Conservation (phyloP, 2,329 filamentous ascomycete genomes). For the Didymella pinodella region DNA sequence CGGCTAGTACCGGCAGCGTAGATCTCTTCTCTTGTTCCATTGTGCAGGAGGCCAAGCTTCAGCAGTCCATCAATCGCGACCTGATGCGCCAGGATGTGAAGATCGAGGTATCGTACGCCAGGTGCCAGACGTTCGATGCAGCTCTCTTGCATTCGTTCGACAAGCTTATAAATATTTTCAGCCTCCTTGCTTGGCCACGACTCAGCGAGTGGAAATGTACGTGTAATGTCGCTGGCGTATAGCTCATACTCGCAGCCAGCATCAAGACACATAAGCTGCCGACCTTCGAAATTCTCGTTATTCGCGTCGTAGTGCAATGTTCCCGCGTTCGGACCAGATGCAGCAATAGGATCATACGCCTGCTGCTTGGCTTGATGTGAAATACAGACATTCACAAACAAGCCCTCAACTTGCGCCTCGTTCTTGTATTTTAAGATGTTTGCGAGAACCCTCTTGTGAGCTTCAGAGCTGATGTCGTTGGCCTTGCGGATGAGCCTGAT, state of each 20-base stretch:
- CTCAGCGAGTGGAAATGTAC: conserved; percentile 81
- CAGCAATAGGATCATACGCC: conserved; percentile 89
- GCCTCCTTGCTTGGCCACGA: conserved; percentile 72
- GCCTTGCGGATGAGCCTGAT: conserved; percentile 81
- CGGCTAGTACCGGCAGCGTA: conserved; percentile 80
- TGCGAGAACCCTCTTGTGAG: conserved; percentile 75
- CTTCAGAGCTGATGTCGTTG: conserved; percentile 78
- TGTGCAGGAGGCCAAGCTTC: conserved; percentile 73
- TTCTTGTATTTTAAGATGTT: conserved; percentile 70
- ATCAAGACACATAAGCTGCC: conserved; percentile 82
- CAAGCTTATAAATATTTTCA: conserved; percentile 76
- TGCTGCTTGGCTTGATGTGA: conserved; percentile 76
- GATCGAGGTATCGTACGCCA: conserved; percentile 72
- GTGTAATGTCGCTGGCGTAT: conserved; percentile 90
- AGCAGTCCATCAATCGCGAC: conserved; percentile 77
- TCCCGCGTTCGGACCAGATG: conserved; percentile 80
- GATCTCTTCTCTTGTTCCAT: conserved; percentile 72
- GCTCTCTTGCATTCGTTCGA: conserved; percentile 79
- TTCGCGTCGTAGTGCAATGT: conserved; percentile 89
- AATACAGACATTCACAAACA: conserved; percentile 77
- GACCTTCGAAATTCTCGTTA: conserved; percentile 71
- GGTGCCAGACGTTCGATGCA: conserved; percentile 75
- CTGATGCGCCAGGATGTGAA: conserved; percentile 76
- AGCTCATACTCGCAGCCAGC: conserved; percentile 85
- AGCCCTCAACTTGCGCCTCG: conserved; percentile 83